A percentile compares a stretch with the other conserved stretches of the same genome.
phyloP scores from a whole-genome alignment of 169 alveolate species.

The Plasmodium vinckei region DNA sequence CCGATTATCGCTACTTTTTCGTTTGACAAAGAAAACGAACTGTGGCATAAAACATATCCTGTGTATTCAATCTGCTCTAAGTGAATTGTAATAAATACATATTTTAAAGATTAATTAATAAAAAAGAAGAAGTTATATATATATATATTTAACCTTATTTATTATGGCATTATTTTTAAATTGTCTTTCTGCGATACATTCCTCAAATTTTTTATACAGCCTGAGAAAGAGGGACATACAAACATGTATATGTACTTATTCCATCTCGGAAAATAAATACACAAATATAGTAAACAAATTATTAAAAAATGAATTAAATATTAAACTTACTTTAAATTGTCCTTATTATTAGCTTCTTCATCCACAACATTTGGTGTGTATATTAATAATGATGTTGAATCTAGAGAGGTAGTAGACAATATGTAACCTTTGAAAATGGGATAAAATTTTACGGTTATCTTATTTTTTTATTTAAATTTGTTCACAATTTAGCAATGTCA shows the following conservation, averaged over 20 bases:
- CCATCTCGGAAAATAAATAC: neutral
- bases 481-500: neutral
- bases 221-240: neutral
- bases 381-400: conserved; percentile 33
- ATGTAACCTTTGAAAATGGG: conserved; percentile 28
- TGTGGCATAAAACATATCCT: conserved; percentile 39
- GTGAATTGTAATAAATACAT: conserved; percentile 4
- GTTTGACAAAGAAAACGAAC: conserved; percentile 56
- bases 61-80: conserved; percentile 53
- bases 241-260: neutral
- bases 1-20: conserved; percentile 63
- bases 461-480: neutral
- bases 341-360: conserved; percentile 7
- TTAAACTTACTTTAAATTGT: conserved; percentile 9
- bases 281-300: neutral
- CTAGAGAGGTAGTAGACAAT: conserved; percentile 48
- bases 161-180: conserved; percentile 43
- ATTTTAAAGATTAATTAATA: neutral
- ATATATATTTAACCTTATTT: conserved; percentile 30
- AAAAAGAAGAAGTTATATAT: neutral
- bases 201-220: conserved; percentile 10
- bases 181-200: conserved; percentile 17
- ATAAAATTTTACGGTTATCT: conserved; percentile 1
- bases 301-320: neutral
- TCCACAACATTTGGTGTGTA: conserved; percentile 31